phyloP scores from a whole-genome alignment of 805 yeast species.

The Kluyveromyces dobzhanskii region DNA sequence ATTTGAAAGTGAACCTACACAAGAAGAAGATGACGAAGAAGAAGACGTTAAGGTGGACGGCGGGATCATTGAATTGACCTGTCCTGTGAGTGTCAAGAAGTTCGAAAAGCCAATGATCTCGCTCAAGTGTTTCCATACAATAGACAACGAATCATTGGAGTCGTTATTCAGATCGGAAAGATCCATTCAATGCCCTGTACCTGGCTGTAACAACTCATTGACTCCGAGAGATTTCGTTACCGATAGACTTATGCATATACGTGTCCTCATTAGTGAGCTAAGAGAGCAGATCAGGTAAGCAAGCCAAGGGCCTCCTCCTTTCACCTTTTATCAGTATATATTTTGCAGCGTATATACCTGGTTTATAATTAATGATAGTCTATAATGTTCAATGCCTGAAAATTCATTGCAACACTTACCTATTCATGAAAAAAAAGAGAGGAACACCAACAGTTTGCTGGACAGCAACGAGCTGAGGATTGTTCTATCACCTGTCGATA shows the following conservation, averaged over 20 bases:
- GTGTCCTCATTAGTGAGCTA: conserved; percentile 21
- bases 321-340: too few relatives aligned
- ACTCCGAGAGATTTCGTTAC: conserved; percentile 29
- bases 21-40: conserved; percentile 25
- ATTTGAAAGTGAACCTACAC: conserved; percentile 16
- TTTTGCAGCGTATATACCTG: too few relatives aligned
- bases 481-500: too few relatives aligned
- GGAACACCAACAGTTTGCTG: too few relatives aligned
- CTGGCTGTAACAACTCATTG: conserved; percentile 21
- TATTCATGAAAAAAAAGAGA: too few relatives aligned
- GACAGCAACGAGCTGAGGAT: too few relatives aligned
- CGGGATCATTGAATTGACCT: conserved; percentile 57
- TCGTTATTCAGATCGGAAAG: conserved; percentile 29
- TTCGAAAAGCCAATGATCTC: conserved; percentile 52
- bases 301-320: too few relatives aligned
- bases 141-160: conserved; percentile 33
- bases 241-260: conserved; percentile 47
- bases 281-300: too few relatives aligned
- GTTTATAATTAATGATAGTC: too few relatives aligned
- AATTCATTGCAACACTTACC: too few relatives aligned
- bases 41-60: conserved; percentile 60
- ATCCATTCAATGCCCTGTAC: conserved; percentile 47
- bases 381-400: too few relatives aligned
- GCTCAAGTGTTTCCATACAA: conserved; percentile 51
- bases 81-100: conserved; percentile 52